Base-by-base conservation (phyloP, 441 rosid species). In the Biscutella laevigata region DNA sequence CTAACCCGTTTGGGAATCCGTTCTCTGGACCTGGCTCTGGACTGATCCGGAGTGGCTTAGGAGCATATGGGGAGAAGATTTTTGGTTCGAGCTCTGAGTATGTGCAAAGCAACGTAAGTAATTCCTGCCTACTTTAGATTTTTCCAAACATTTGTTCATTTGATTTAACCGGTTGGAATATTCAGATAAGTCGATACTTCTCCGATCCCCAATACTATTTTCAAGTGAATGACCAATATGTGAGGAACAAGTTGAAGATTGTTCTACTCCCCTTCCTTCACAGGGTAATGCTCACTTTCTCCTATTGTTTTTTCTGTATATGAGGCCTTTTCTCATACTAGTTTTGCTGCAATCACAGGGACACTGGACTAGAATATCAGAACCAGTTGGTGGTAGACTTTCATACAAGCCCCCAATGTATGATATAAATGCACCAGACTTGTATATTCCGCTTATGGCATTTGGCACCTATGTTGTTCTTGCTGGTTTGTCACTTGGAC, bases 21-120 rank as follows among this genome's bases (percentile, higher is more conserved):
- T 91, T 91, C 68, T 80, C 77, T 57, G 96, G 96, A 37, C 91
- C 96, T 65, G 84, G 98, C 67, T 88, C 98, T 55, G 98, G 94
- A 29, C 78, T 91, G 42, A 84, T 90, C 57, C 77, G 78, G 16
- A 83, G 92, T 63, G 95, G 96, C 15, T 68, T 91, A 46, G 95
- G 96, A 36, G 98, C 95, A 11, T 91, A 88, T 55, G 96, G 95
- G 22, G 98, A 77, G 75, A 87, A 76, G 67, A 77, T 84, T 47
- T 68, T 87, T 5, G 98, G 98, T 12, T 83, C 98, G 1, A 84
- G 95, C 64, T 84, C 95, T 25, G 96, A 90, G 64, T 90, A 90
- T 55, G 96, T 90, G 50, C 97, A 90, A 74, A 83, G 96, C 73
- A 87, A 90, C 75, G 97, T 89, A 72, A 80, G 95, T 59, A 27